Conservation (phyloP, 2,329 filamentous ascomycete genomes). For the Cladosporium phlei region DNA sequence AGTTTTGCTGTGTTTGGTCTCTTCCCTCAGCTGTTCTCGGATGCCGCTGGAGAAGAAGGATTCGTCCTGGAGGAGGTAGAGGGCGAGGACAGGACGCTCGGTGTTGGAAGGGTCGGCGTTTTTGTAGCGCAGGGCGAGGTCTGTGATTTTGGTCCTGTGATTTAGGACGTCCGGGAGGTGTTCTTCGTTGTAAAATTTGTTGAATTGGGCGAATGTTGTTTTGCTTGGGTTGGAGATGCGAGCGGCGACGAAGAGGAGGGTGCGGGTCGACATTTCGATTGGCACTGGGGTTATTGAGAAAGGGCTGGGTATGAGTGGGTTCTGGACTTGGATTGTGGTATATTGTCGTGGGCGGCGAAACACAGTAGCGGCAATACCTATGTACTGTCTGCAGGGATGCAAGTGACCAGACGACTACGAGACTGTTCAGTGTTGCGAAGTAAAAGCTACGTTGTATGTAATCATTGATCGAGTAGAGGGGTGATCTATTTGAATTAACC, state of each 20-base stretch:
- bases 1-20: conserved; percentile 9
- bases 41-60: conserved; percentile 10
- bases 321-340: too few species aligned
- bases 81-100: conserved; percentile 17
- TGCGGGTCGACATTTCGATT: not conserved
- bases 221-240: not conserved
- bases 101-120: conserved; percentile 15
- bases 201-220: not conserved
- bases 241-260: conserved; percentile 2
- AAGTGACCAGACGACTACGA: too few species aligned
- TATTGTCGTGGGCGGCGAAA: too few species aligned
- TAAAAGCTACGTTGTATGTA: too few species aligned
- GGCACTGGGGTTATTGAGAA: too few species aligned
- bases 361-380: too few species aligned
- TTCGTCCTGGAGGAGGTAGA: conserved; percentile 17
- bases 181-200: conserved; percentile 16
- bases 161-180: conserved; percentile 14
- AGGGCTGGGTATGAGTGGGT: too few species aligned
- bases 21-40: conserved; percentile 7
- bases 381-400: too few species aligned
- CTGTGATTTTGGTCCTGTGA: conserved; percentile 2
- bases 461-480: too few species aligned
- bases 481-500: too few species aligned
- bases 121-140: conserved; percentile 18
- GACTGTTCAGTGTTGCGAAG: too few species aligned